These are phyloP conservation scores for Suillus paluster DNA, from an alignment of 768 basidiomycete genomes.

Conservation along the genomic window DNA sequence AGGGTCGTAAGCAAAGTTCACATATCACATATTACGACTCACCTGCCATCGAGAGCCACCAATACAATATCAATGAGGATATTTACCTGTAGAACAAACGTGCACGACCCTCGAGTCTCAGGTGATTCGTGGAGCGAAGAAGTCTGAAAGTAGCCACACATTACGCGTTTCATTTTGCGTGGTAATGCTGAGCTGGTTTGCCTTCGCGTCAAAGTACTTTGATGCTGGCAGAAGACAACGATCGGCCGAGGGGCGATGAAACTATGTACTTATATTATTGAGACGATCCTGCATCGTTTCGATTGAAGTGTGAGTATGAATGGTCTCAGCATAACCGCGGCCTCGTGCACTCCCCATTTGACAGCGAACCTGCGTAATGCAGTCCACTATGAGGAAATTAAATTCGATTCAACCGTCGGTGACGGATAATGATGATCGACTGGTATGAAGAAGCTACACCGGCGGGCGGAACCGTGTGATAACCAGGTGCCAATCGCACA, in stretches of 20 bases:
- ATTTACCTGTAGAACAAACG: not conserved
- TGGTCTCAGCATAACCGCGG: not conserved
- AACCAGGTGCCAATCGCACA: not conserved
- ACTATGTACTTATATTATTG: not conserved
- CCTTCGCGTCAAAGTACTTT: not conserved
- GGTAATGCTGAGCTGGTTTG: not conserved
- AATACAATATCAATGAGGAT: not conserved
- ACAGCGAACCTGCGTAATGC: not conserved
- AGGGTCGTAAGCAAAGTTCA: not conserved
- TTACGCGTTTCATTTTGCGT: not conserved
- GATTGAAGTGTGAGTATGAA: not conserved
- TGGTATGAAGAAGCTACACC: not conserved
- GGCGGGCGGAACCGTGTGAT: conserved; percentile 2
- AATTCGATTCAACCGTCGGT: not conserved
- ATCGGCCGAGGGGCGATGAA: not conserved
- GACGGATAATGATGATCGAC: conserved; percentile 5
- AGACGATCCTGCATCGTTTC: not conserved
- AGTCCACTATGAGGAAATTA: not conserved
- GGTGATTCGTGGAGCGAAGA: not conserved
- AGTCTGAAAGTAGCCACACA: not conserved
- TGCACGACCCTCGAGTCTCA: not conserved
- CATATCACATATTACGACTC: not conserved
- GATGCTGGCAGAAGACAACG: not conserved
- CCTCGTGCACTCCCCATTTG: not conserved
- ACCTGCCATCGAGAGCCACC: not conserved